Evolutionary conservation across 179 eudicot species (phyloP).

Genomic region (Actinidia polygama): DNA sequence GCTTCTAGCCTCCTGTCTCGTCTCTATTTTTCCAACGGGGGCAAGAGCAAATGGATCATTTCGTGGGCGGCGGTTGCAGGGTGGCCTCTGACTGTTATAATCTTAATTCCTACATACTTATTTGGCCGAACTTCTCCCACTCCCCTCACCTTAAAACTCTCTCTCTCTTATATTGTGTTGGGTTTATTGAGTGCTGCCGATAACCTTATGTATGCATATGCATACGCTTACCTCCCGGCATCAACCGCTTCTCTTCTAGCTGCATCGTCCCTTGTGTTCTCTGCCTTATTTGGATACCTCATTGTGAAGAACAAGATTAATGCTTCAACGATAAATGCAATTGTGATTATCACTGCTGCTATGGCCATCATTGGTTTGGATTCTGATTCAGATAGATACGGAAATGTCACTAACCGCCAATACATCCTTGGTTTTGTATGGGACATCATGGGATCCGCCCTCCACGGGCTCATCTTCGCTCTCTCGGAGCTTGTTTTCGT

Average conservation of each 20-base stretch:
- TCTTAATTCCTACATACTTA: conserved; percentile 60
- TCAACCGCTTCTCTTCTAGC: conserved; percentile 92
- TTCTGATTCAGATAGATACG: conserved; percentile 70
- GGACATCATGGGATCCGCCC: conserved; percentile 78
- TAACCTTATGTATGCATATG: conserved; percentile 88
- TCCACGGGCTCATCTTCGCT: conserved; percentile 89
- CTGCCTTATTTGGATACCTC: conserved; percentile 73
- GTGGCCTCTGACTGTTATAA: conserved; percentile 70
- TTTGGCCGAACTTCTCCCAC: conserved; percentile 56
- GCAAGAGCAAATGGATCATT: conserved; percentile 68
- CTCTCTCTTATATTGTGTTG: conserved; percentile 50
- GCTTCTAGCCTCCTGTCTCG: conserved; percentile 70
- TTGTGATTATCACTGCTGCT: conserved; percentile 74
- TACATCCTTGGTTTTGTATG: conserved; percentile 66
- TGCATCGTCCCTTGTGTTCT: conserved; percentile 75
- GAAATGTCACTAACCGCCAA: conserved; percentile 47
- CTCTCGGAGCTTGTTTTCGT: conserved; percentile 80
- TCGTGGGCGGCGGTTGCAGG: conserved; percentile 88
- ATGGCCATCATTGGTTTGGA: conserved; percentile 81
- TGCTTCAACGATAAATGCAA: conserved; percentile 67
- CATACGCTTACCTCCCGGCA: conserved; percentile 93
- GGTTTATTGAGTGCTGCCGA: conserved; percentile 89
- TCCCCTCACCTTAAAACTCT: conserved; percentile 58
- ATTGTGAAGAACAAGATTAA: conserved; percentile 78
- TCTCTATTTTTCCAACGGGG: conserved; percentile 58